These are phyloP conservation scores for Pythium myriotylum DNA, from an alignment of 352 stramenopile genomes.

Conservation along the genomic window DNA sequence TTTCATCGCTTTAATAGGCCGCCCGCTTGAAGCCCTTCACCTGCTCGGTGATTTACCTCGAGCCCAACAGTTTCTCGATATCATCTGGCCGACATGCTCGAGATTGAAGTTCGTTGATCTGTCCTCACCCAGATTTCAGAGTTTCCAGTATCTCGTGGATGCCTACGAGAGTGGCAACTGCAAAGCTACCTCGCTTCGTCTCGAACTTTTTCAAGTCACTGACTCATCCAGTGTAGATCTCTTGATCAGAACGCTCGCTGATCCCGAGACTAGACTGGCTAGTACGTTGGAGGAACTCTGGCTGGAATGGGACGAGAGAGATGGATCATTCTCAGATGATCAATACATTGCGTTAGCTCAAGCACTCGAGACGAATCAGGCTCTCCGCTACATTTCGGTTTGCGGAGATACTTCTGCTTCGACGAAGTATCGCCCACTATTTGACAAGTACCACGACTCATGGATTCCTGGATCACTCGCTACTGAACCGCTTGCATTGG, in stretches of 20 bases:
- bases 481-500: neutral
- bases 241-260: neutral
- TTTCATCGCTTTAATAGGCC: slow-evolving; percentile 4
- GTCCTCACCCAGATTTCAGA: neutral
- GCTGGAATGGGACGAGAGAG: neutral
- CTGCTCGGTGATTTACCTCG: slow-evolving; percentile 4
- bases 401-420: neutral
- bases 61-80: slow-evolving; percentile 6
- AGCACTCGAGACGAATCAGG: slow-evolving; percentile 9
- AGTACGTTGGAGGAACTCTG: slow-evolving; percentile 4
- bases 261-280: slow-evolving; percentile 5
- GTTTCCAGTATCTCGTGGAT: slow-evolving; percentile 9
- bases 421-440: neutral
- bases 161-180: slow-evolving; percentile 13
- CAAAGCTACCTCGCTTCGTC: neutral
- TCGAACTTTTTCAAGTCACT: neutral
- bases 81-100: slow-evolving; percentile 5
- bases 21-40: neutral
- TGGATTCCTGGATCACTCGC: slow-evolving; percentile 4
- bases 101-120: slow-evolving; percentile 4
- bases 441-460: slow-evolving; percentile 1
- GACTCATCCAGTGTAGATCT: slow-evolving; percentile 7
- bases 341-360: slow-evolving; percentile 6
- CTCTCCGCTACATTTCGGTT: slow-evolving; percentile 6
- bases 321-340: neutral